phyloP scores from a whole-genome alignment of 257 asterid genomes.

The Plectranthus barbatus region DNA sequence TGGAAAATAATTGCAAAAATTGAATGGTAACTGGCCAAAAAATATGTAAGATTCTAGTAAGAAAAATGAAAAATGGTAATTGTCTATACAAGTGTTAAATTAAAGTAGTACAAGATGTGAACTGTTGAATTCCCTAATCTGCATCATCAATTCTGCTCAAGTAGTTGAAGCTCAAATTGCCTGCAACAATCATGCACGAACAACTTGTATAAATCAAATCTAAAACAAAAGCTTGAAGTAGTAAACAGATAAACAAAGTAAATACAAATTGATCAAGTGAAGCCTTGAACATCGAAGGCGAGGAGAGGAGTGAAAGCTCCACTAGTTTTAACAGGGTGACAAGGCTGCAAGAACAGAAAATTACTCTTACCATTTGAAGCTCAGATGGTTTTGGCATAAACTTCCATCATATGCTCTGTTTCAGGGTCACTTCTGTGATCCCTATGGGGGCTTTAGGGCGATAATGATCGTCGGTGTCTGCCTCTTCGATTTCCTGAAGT shows the following conservation, averaged over 20 bases:
- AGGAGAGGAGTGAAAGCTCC: slow-evolving; percentile 3
- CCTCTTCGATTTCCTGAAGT: slow-evolving; percentile 92
- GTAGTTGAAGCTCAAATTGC: no score
- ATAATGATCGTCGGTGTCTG: slow-evolving; percentile 89
- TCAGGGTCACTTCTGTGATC: slow-evolving; percentile 55
- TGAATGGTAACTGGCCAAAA: no score
- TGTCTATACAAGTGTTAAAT: no score
- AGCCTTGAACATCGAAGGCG: neutral
- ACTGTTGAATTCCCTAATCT: no score
- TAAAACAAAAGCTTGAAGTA: neutral
- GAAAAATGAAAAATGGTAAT: no score
- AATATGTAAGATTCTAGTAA: no score
- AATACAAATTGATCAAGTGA: slow-evolving; percentile 27
- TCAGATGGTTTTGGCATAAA: slow-evolving; percentile 12
- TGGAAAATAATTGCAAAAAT: no score
- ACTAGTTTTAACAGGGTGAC: neutral
- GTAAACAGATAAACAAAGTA: slow-evolving; percentile 2
- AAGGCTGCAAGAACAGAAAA: slow-evolving; percentile 14
- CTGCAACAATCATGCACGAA: no score
- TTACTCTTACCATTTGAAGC: neutral
- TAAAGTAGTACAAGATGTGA: no score
- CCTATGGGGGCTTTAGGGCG: slow-evolving; percentile 72
- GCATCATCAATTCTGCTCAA: no score
- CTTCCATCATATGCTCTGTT: slow-evolving; percentile 34
- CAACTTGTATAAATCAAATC: slow-evolving; percentile 2